Evolutionary conservation across 2,329 filamentous ascomycete species (phyloP), one percentile per base, ranked within the genome.

Genomic region (Pyrenophora tritici-repentis): DNA sequence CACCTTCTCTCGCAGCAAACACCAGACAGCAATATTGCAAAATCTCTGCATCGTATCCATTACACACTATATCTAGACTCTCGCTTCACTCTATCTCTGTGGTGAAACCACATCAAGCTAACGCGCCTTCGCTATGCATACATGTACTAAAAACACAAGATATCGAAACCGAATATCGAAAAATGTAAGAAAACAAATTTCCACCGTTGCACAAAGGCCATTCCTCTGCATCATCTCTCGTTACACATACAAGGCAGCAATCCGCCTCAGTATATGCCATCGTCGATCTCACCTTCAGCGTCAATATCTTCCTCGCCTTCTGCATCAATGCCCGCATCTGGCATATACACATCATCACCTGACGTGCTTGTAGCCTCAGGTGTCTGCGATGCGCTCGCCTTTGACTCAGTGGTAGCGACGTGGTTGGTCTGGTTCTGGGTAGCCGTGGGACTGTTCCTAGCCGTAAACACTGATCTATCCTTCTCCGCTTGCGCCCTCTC

Each of bases 251-350:
- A 29, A 24, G 22, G 8, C 22, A 24, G 22, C 6, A 7, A 24
- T 9, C 22, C 6, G 12, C 35, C 39, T 50, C 22, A 52, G 36
- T 48, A 53, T 48, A 50, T 46, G 42, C 43, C 55, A 7, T 65
- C 58, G 13, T 66, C 62, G 32, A 56, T 42, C 22, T 69, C 65
- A 4, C 63, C 61, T 36, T 67, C 62, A 2, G 62, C 60, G 39
- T 68, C 62, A 12, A 59, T 39, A 13, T 57, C 52, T 16, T 48
- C 58, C 10, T 55, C 56, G 14, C 42, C 52, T 16, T 56, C 61
- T 10, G 36, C 52, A 24, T 49, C 46, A 12, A 10, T 46, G 14
- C 54, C 38, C 9, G 40, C 46, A 46, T 61, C 58, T 8, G 22
- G 32, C 59, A 61, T 62, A 13, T 53, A 51, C 8, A 55, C 38